phyloP scores from a whole-genome alignment of 345 rosid genomes.

The Acer saccharum region DNA sequence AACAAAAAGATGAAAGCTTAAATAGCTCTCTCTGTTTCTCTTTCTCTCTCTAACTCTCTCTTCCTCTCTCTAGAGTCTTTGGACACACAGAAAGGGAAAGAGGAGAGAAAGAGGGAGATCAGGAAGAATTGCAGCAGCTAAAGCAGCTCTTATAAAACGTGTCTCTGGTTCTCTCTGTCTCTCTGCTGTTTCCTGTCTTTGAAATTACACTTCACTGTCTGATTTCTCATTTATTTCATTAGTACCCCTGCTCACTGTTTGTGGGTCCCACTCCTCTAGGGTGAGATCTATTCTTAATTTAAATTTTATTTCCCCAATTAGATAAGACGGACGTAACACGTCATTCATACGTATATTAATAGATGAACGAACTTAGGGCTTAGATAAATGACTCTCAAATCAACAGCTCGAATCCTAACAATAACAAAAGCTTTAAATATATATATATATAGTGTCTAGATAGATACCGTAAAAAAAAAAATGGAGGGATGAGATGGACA shows the following conservation, averaged over 20 bases:
- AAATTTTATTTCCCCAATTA: no score
- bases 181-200: background rate
- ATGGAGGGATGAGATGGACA: background rate
- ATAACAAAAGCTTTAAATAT: no score
- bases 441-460: no score
- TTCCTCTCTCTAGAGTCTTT: conserved; percentile 2
- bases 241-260: background rate
- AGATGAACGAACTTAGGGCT: no score
- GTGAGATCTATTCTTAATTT: background rate
- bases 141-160: conserved; percentile 25
- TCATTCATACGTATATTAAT: no score
- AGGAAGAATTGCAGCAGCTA: conserved; percentile 21
- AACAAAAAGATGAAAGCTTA: background rate
- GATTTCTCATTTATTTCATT: conserved; percentile 9
- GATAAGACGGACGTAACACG: no score
- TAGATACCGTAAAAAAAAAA: no score
- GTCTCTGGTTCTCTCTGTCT: conserved; percentile 13
- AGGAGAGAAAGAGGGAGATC: conserved; percentile 12
- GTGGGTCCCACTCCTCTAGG: background rate
- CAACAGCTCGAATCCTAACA: no score
- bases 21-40: conserved; percentile 2
- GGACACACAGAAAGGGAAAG: conserved; percentile 15
- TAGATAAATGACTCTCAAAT: no score
- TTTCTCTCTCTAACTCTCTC: background rate
- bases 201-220: background rate